These are phyloP conservation scores for Trichopus zeylanicus DNA, from an alignment of 116 monocot species.

Conservation along the genomic window DNA sequence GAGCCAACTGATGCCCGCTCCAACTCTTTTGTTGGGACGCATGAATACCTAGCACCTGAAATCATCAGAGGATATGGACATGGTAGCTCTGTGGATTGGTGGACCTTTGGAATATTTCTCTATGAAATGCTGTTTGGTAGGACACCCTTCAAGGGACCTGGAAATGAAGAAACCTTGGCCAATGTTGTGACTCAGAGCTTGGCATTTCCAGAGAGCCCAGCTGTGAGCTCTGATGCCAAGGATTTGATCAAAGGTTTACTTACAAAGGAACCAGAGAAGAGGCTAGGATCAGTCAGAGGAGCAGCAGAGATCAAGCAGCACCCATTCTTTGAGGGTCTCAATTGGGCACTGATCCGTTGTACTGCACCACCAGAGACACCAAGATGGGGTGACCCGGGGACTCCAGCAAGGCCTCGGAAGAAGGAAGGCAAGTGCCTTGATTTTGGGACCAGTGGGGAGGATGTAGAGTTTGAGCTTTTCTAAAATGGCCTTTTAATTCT, in stretches of 20 bases:
- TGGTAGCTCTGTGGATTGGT: constrained; percentile 91
- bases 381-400: constrained; percentile 14
- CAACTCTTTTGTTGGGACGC: constrained; percentile 91
- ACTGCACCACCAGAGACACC: constrained; percentile 66
- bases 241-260: constrained; percentile 69
- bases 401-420: constrained; percentile 9
- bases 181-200: constrained; percentile 69
- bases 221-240: constrained; percentile 47
- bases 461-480: constrained; percentile 72
- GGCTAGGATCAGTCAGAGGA: constrained; percentile 64
- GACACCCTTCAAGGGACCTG: constrained; percentile 82
- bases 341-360: constrained; percentile 81
- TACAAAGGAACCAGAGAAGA: constrained; percentile 76
- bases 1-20: constrained; percentile 83
- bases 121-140: constrained; percentile 75
- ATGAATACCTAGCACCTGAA: constrained; percentile 89
- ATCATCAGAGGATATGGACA: constrained; percentile 94
- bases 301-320: constrained; percentile 91
- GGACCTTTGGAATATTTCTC: constrained; percentile 85
- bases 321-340: constrained; percentile 71
- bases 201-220: constrained; percentile 56
- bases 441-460: constrained; percentile 42
- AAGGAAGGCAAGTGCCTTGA: constrained; percentile 58
- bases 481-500: too few species aligned
- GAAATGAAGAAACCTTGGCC: constrained; percentile 68